Conservation (phyloP, 768 basidiomycete species). For the Obba rivulosa region DNA sequence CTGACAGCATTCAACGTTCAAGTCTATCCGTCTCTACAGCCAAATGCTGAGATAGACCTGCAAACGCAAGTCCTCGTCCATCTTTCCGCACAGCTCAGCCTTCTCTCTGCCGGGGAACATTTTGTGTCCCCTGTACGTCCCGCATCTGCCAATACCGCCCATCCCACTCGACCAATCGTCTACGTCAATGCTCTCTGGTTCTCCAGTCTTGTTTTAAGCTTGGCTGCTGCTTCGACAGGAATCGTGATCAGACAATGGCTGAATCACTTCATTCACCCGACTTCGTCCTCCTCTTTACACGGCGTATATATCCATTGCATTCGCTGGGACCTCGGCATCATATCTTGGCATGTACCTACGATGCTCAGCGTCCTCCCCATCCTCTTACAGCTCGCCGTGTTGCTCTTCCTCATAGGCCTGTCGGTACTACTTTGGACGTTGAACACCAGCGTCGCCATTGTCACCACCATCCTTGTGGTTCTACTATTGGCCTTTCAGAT, state of each 20-base stretch:
- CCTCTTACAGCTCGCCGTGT: conserved; percentile 7
- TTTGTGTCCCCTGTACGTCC: background rate
- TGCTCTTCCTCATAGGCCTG: conserved; percentile 16
- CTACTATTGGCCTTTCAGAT: conserved; percentile 4
- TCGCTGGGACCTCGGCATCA: conserved; percentile 11
- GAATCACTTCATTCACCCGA: background rate
- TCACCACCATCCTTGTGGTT: conserved; percentile 1
- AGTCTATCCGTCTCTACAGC: conserved; percentile 11
- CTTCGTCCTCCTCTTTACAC: conserved; percentile 4
- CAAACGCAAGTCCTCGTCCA: background rate
- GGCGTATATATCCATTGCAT: conserved; percentile 12
- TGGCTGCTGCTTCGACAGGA: conserved; percentile 9
- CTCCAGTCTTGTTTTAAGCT: conserved; percentile 8
- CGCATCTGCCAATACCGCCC: background rate
- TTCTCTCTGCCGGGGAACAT: background rate
- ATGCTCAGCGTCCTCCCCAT: conserved; percentile 14
- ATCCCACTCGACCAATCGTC: background rate
- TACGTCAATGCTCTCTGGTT: conserved; percentile 13
- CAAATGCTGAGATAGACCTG: background rate
- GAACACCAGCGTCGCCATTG: conserved; percentile 7
- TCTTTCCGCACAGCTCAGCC: conserved; percentile 2
- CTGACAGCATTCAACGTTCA: conserved; percentile 19
- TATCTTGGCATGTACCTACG: conserved; percentile 16
- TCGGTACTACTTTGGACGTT: conserved; percentile 13
- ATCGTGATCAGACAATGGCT: conserved; percentile 15